These are phyloP conservation scores for Alnus glutinosa DNA, from an alignment of 306 rosid genomes.

Conservation along the genomic window DNA sequence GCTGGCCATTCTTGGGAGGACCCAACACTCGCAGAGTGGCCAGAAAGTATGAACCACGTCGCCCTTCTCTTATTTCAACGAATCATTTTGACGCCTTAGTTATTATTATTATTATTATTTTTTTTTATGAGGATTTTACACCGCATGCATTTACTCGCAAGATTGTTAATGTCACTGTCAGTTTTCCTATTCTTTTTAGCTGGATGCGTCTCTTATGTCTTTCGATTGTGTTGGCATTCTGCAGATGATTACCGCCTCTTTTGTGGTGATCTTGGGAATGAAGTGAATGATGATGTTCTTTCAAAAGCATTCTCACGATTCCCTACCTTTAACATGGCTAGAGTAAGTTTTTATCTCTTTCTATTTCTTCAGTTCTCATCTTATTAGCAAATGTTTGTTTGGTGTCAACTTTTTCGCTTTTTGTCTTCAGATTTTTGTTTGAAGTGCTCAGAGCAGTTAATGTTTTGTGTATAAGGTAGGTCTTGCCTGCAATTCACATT, in stretches of 20 bases:
- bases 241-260: conserved; percentile 90
- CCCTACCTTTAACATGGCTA: conserved; percentile 90
- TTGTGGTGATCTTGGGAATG: conserved; percentile 97
- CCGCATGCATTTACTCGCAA: not conserved
- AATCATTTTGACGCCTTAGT: too few species aligned
- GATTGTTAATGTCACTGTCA: not conserved
- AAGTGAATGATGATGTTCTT: conserved; percentile 97
- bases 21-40: conserved; percentile 94
- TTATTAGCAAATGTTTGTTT: conserved; percentile 32
- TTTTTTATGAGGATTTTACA: not conserved
- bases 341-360: conserved; percentile 51
- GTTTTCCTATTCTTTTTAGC: not conserved
- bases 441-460: conserved; percentile 55
- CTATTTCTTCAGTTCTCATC: conserved; percentile 6
- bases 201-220: conserved; percentile 16
- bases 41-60: conserved; percentile 60
- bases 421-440: conserved; percentile 62
- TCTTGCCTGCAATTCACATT: conserved; percentile 35
- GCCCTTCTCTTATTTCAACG: not conserved
- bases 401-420: conserved; percentile 50
- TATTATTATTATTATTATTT: too few species aligned
- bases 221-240: conserved; percentile 13
- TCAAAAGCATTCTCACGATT: conserved; percentile 90
- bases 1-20: conserved; percentile 98
- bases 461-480: conserved; percentile 65